Conservation (phyloP, 768 basidiomycete species). For the Rhizopogon vesiculosus region DNA sequence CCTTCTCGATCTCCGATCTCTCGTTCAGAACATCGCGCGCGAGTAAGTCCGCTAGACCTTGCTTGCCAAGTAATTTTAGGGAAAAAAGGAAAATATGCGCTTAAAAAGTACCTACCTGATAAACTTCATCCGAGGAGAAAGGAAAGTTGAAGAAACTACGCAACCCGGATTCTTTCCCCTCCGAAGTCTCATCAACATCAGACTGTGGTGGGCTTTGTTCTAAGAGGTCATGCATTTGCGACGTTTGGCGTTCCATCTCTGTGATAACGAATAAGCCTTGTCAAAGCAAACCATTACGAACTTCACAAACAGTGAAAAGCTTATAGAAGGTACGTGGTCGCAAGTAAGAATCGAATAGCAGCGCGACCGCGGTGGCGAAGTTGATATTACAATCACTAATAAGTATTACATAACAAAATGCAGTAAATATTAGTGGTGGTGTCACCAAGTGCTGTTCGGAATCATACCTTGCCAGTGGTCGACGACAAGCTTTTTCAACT, state of each 20-base stretch:
- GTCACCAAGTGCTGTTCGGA: background rate
- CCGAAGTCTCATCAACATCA: background rate
- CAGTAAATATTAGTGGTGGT: background rate
- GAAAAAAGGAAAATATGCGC: slow-evolving; percentile 1
- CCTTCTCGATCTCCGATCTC: slow-evolving; percentile 33
- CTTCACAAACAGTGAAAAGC: background rate
- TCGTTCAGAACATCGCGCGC: slow-evolving; percentile 34
- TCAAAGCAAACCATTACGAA: background rate
- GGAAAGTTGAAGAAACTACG: slow-evolving; percentile 38
- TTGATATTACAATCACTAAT: too few relatives aligned
- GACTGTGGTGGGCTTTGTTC: background rate
- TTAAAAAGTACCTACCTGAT: slow-evolving; percentile 43
- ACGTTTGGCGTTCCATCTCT: background rate
- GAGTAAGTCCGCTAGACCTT: slow-evolving; percentile 59
- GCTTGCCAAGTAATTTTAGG: slow-evolving; percentile 35
- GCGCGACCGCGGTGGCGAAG: too few relatives aligned
- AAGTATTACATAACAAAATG: background rate
- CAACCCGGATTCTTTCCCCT: background rate
- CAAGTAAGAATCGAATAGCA: background rate
- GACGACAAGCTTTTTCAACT: background rate
- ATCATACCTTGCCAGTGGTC: too few relatives aligned
- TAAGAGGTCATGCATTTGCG: background rate
- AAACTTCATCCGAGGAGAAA: slow-evolving; percentile 53
- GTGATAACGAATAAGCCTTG: background rate
- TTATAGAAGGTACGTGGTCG: background rate